Conservation (phyloP, 1,139 yeast species). For the Saccharomyces hybrid region DNA sequence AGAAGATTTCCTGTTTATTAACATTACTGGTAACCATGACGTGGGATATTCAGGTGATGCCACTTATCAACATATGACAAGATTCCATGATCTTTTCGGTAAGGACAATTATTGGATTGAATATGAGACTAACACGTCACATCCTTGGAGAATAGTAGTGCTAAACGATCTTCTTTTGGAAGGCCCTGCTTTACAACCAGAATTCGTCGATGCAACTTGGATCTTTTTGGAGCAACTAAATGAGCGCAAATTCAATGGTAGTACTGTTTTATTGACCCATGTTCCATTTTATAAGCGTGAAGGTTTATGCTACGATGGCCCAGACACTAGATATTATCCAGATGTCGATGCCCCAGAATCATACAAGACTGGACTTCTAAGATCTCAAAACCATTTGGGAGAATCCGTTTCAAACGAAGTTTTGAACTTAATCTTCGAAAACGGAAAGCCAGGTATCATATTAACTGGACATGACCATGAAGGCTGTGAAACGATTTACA, state of each 20-base stretch:
- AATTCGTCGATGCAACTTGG: slow-evolving; percentile 61
- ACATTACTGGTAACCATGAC: slow-evolving; percentile 91
- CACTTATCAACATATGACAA: slow-evolving; percentile 79
- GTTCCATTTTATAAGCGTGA: slow-evolving; percentile 76
- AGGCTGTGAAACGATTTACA: slow-evolving; percentile 74
- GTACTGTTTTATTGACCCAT: slow-evolving; percentile 80
- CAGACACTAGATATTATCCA: slow-evolving; percentile 58
- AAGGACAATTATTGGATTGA: slow-evolving; percentile 75
- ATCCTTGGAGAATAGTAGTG: slow-evolving; percentile 79
- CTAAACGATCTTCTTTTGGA: slow-evolving; percentile 77
- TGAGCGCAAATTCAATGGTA: slow-evolving; percentile 54
- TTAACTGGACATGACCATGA: slow-evolving; percentile 95
- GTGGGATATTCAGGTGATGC: slow-evolving; percentile 94
- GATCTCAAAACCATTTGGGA: slow-evolving; percentile 83
- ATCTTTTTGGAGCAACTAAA: slow-evolving; percentile 56
- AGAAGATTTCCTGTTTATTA: slow-evolving; percentile 48
- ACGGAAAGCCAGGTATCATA: slow-evolving; percentile 62
- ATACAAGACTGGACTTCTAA: slow-evolving; percentile 58
- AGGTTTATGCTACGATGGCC: slow-evolving; percentile 84
- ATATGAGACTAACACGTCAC: slow-evolving; percentile 52
- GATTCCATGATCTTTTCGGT: slow-evolving; percentile 71
- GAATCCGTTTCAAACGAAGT: slow-evolving; percentile 59
- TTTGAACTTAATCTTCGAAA: slow-evolving; percentile 59
- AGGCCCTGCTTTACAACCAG: slow-evolving; percentile 80
- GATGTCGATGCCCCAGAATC: slow-evolving; percentile 48